phyloP scores from a whole-genome alignment of 805 yeast genomes.

The Candida berthetii region DNA sequence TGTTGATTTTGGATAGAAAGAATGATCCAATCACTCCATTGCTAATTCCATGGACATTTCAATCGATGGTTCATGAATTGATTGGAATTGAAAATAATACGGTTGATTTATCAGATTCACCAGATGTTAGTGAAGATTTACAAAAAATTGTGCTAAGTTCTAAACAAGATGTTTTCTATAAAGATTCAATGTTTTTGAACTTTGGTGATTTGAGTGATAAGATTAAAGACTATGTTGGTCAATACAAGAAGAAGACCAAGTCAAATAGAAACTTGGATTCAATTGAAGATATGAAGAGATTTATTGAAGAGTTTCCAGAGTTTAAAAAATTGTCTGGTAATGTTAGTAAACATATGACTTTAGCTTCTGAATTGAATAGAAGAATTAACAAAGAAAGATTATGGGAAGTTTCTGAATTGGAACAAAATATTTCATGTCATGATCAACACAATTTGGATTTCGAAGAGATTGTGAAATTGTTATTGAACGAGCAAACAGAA shows the following conservation, averaged over 20 bases:
- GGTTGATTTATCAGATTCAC: constrained; percentile 55
- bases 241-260: constrained; percentile 76
- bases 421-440: constrained; percentile 74
- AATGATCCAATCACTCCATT: constrained; percentile 94
- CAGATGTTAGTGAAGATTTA: constrained; percentile 52
- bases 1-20: constrained; percentile 75
- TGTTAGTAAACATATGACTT: constrained; percentile 86
- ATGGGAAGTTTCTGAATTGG: constrained; percentile 86
- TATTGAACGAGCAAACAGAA: constrained; percentile 28
- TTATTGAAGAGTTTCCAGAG: constrained; percentile 91
- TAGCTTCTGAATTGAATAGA: constrained; percentile 81
- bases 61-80: constrained; percentile 93
- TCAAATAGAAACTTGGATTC: constrained; percentile 66
- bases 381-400: constrained; percentile 57
- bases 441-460: constrained; percentile 53
- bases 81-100: constrained; percentile 79
- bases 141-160: constrained; percentile 59
- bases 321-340: constrained; percentile 82
- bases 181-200: constrained; percentile 78
- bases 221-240: constrained; percentile 77
- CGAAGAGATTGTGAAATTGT: constrained; percentile 45
- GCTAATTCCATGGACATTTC: constrained; percentile 95
- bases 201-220: constrained; percentile 93
- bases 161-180: constrained; percentile 71
- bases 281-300: constrained; percentile 83